These are phyloP conservation scores for Wickerhamomyces chaumierensis DNA, from an alignment of 805 yeast species.

Conservation along the genomic window DNA sequence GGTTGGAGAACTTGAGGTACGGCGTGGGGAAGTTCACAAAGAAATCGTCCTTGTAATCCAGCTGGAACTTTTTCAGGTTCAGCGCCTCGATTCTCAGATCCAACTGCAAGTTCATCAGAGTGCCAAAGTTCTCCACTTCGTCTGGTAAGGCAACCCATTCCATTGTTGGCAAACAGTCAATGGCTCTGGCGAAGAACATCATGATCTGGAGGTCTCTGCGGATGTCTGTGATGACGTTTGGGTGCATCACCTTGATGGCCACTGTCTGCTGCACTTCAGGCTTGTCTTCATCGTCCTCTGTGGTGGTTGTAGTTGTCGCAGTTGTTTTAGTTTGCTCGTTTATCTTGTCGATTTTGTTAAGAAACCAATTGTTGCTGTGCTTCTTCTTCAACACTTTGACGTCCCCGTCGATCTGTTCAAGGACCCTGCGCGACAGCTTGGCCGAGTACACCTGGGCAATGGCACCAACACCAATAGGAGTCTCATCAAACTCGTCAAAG, in stretches of 20 bases:
- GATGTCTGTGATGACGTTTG: conserved; percentile 62
- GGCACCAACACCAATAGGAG: conserved; percentile 94
- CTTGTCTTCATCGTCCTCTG: conserved; percentile 5
- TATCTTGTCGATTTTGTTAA: conserved; percentile 2
- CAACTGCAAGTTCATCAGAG: conserved; percentile 78
- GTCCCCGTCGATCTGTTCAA: conserved; percentile 23
- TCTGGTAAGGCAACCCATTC: conserved; percentile 95
- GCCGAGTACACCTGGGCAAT: conserved; percentile 93
- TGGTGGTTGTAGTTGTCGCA: too few relatives aligned
- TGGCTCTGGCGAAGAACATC: conserved; percentile 61
- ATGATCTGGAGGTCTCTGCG: conserved; percentile 76
- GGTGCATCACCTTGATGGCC: conserved; percentile 90
- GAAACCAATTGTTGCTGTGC: conserved; percentile 8
- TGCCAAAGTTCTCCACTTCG: conserved; percentile 81
- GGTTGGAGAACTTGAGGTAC: conserved; percentile 47
- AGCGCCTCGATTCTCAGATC: conserved; percentile 85
- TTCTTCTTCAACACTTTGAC: conserved; percentile 16
- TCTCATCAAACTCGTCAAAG: conserved; percentile 64
- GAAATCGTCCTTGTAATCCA: conserved; percentile 44
- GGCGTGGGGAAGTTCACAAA: conserved; percentile 80
- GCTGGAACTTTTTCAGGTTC: conserved; percentile 61
- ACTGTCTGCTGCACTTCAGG: conserved; percentile 43
- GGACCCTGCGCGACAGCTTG: conserved; percentile 37
- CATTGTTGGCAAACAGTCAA: conserved; percentile 81
- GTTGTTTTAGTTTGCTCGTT: too few relatives aligned